phyloP scores from a whole-genome alignment of 2,329 filamentous ascomycete genomes.

The Monilinia aucupariae region DNA sequence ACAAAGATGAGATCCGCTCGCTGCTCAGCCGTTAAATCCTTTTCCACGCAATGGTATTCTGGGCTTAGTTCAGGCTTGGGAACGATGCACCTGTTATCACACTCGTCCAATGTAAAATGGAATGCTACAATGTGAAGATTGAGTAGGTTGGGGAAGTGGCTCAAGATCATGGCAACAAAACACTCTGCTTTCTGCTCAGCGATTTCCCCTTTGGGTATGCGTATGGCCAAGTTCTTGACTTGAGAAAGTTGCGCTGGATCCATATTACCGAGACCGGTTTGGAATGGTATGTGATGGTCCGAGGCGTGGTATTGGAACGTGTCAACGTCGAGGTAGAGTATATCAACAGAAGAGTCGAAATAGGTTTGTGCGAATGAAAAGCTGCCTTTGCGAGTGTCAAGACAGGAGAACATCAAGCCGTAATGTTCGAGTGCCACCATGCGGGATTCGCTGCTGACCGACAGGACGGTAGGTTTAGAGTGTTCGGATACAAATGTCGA shows the following conservation, averaged over 20 bases:
- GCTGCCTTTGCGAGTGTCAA: not conserved
- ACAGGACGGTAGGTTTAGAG: not conserved
- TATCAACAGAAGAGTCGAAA: not conserved
- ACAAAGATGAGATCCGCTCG: not conserved
- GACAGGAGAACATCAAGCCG: not conserved
- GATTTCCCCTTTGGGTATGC: not conserved
- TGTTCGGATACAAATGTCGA: not conserved
- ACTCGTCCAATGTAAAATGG: not conserved
- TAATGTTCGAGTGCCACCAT: not conserved
- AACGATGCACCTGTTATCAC: not conserved
- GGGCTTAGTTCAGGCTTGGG: not conserved
- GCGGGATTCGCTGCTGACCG: not conserved
- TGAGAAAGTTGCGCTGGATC: not conserved
- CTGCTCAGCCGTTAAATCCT: not conserved
- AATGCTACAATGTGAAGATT: too few relatives aligned
- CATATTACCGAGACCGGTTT: not conserved
- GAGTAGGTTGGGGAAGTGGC: not conserved
- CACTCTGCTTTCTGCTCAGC: not conserved
- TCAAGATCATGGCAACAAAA: not conserved
- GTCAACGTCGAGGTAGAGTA: not conserved
- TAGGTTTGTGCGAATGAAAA: not conserved
- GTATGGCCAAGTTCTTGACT: not conserved
- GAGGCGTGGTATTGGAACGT: not conserved
- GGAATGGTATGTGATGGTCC: not conserved
- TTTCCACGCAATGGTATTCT: not conserved